Evolutionary conservation across 73 alveolate species (phyloP).

Genomic region (Effrenium voratum): DNA sequence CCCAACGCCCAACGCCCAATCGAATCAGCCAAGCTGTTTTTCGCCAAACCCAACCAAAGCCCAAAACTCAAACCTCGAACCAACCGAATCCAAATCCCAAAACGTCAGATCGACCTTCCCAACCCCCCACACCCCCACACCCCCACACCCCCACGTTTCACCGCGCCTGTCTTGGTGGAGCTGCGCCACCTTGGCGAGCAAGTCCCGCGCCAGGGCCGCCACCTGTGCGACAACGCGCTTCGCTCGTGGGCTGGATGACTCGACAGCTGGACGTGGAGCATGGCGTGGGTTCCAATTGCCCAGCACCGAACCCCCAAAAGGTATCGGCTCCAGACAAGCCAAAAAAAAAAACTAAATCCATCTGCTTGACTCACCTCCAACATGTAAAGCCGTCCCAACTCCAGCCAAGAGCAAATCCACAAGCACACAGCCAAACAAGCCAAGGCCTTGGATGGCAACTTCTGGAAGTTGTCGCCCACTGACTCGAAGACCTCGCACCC

Average conservation of each 20-base stretch:
- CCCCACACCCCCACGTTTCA: neutral
- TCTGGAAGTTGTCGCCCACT: slow-evolving; percentile 68
- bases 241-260: too few relatives aligned
- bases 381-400: too few relatives aligned
- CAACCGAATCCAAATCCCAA: neutral
- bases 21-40: neutral
- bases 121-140: neutral
- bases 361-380: too few relatives aligned
- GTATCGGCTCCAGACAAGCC: too few relatives aligned
- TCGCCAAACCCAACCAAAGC: neutral
- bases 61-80: neutral
- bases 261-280: too few relatives aligned
- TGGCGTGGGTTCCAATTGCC: too few relatives aligned
- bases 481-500: slow-evolving; percentile 86
- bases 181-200: slow-evolving; percentile 66
- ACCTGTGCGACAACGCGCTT: too few relatives aligned
- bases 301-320: too few relatives aligned
- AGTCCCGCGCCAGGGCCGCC: slow-evolving; percentile 51
- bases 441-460: slow-evolving; percentile 42
- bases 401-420: too few relatives aligned
- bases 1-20: neutral
- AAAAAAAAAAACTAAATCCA: too few relatives aligned
- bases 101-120: neutral
- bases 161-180: slow-evolving; percentile 62
- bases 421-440: too few relatives aligned